Conservation (phyloP, 2,329 filamentous ascomycete species). For the Monilinia laxa region DNA sequence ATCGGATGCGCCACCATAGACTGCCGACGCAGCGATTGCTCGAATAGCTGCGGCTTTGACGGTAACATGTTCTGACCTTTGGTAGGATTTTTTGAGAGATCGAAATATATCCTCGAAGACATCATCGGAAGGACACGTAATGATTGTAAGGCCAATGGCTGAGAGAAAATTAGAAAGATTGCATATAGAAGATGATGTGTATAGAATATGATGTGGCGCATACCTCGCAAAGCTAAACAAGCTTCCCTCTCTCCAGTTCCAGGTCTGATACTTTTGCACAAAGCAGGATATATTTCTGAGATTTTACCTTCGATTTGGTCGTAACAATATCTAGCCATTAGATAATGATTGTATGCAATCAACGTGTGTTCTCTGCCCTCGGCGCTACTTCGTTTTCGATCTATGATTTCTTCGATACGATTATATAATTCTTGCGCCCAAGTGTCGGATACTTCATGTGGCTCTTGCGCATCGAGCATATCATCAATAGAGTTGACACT, state of each 20-base stretch:
- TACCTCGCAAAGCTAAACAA: slow-evolving; percentile 60
- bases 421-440: slow-evolving; percentile 59
- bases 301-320: slow-evolving; percentile 57
- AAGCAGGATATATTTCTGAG: slow-evolving; percentile 56
- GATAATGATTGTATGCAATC: slow-evolving; percentile 55
- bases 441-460: slow-evolving; percentile 47
- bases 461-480: slow-evolving; percentile 44
- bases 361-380: slow-evolving; percentile 62
- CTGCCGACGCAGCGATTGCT: slow-evolving; percentile 58
- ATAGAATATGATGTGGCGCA: background rate
- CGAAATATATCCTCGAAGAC: slow-evolving; percentile 59
- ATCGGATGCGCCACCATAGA: slow-evolving; percentile 64
- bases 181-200: background rate
- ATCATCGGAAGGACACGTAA: slow-evolving; percentile 60
- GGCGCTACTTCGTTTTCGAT: slow-evolving; percentile 66
- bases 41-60: slow-evolving; percentile 68
- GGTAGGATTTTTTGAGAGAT: slow-evolving; percentile 58
- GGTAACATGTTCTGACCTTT: slow-evolving; percentile 54
- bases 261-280: slow-evolving; percentile 62
- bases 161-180: slow-evolving; percentile 6
- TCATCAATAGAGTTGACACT: slow-evolving; percentile 29
- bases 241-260: slow-evolving; percentile 64
- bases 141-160: slow-evolving; percentile 62
- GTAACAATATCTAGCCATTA: slow-evolving; percentile 61
- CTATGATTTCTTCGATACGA: slow-evolving; percentile 62